phyloP scores from a whole-genome alignment of 306 rosid species.

The Vigna radiata region DNA sequence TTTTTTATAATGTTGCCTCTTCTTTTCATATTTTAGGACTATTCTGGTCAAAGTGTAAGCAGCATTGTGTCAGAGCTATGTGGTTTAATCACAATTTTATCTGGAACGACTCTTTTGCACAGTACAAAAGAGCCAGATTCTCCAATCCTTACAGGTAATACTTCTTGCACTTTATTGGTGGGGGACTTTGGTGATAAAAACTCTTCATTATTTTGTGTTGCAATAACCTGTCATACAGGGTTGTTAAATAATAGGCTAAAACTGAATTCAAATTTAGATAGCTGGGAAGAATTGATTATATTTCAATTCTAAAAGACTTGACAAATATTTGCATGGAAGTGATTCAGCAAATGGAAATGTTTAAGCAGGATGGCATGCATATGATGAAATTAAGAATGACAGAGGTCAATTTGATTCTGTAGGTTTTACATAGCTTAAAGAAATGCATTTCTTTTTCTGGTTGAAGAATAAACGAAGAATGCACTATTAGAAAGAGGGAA shows the following conservation, averaged over 20 bases:
- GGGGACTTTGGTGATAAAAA: constrained; percentile 31
- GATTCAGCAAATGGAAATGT: neutral
- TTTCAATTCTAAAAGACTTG: neutral
- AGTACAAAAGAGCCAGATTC: constrained; percentile 76
- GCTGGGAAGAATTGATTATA: constrained; percentile 24
- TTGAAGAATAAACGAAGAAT: no score
- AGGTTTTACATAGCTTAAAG: no score
- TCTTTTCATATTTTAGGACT: constrained; percentile 61
- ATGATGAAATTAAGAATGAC: no score
- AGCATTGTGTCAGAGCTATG: constrained; percentile 84
- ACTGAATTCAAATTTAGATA: constrained; percentile 8
- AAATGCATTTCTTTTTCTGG: no score
- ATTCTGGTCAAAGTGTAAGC: constrained; percentile 88
- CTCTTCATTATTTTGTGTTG: constrained; percentile 6
- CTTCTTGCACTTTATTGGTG: constrained; percentile 33
- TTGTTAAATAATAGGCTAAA: constrained; percentile 12
- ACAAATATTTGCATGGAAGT: neutral
- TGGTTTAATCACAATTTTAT: constrained; percentile 84
- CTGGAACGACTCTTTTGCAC: constrained; percentile 86
- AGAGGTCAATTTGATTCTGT: no score
- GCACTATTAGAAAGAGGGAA: no score
- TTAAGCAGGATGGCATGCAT: neutral
- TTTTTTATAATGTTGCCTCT: constrained; percentile 27
- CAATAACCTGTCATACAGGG: neutral
- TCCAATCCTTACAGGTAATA: constrained; percentile 65